Percentiles rank a stretch among this genome's conserved stretches.
Evolutionary conservation across 2,329 filamentous ascomycete genomes (phyloP).

Genomic region (Alternaria brassicicola): DNA sequence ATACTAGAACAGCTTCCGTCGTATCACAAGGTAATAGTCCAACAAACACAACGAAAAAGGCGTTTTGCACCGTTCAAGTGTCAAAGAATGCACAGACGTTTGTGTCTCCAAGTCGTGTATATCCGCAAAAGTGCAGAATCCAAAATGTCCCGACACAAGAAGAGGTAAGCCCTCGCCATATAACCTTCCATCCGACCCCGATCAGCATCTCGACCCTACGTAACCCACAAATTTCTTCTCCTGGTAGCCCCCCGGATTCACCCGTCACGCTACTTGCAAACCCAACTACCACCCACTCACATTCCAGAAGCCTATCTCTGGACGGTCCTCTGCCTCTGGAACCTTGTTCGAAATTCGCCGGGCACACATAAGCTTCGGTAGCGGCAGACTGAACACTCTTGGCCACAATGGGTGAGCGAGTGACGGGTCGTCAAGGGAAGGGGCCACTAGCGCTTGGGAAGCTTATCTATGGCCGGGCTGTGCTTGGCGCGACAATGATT

Average conservation of each 20-base stretch:
- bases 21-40: too few relatives aligned
- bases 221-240: background rate
- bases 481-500: conserved; percentile 3
- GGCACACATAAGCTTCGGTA: background rate
- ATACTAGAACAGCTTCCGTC: too few relatives aligned
- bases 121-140: background rate
- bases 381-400: background rate
- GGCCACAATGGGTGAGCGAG: background rate
- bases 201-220: background rate
- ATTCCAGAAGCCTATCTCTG: background rate
- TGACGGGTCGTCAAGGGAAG: background rate
- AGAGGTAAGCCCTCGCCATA: background rate
- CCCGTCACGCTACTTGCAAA: background rate
- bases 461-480: conserved; percentile 5
- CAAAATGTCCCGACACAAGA: background rate
- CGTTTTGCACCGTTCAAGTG: background rate
- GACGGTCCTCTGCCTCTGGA: conserved; percentile 6
- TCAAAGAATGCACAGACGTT: too few relatives aligned
- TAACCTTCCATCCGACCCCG: background rate
- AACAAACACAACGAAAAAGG: too few relatives aligned
- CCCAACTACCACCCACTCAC: background rate
- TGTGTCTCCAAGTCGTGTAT: too few relatives aligned
- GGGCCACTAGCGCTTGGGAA: conserved; percentile 7
- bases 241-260: background rate
- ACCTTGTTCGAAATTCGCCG: background rate